These are phyloP conservation scores for Fusarium floridanum DNA, from an alignment of 2,329 filamentous ascomycete genomes.

Conservation along the genomic window DNA sequence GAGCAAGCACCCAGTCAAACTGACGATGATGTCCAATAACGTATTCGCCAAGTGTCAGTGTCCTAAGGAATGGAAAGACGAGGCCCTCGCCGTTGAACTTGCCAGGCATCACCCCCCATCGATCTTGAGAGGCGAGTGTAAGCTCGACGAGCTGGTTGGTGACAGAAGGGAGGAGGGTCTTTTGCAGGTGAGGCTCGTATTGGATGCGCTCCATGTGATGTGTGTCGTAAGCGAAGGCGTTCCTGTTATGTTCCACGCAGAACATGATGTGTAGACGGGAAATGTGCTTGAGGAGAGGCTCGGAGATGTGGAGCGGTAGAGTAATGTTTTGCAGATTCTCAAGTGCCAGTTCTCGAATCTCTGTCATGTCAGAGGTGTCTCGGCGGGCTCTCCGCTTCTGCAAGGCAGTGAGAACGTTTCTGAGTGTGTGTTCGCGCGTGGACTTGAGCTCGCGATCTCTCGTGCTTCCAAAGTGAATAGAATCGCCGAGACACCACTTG, in stretches of 20 bases:
- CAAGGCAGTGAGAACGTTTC: neutral
- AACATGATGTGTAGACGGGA: constrained; percentile 30
- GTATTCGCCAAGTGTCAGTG: constrained; percentile 31
- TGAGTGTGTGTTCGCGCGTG: neutral
- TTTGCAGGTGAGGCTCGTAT: constrained; percentile 41
- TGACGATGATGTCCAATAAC: constrained; percentile 41
- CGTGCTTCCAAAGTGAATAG: too few species aligned
- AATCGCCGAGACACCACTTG: neutral
- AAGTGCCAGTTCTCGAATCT: constrained; percentile 15
- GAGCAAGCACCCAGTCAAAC: constrained; percentile 43
- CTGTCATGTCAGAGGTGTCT: neutral
- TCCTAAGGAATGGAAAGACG: constrained; percentile 39
- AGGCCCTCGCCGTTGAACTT: constrained; percentile 41
- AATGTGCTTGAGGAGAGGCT: constrained; percentile 24
- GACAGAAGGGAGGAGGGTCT: constrained; percentile 29
- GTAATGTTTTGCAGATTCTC: constrained; percentile 39
- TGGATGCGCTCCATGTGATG: constrained; percentile 26
- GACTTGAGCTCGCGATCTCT: neutral
- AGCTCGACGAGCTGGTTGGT: constrained; percentile 37
- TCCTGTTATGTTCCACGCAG: constrained; percentile 26
- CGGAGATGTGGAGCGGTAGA: constrained; percentile 11
- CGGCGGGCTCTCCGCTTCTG: neutral
- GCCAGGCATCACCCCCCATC: constrained; percentile 39
- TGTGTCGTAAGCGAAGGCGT: constrained; percentile 29
- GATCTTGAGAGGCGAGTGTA: constrained; percentile 35